A percentile compares a stretch with the other conserved stretches of the same genome.
These are phyloP conservation scores for Penicillium flavigenum DNA, from an alignment of 495 filamentous ascomycete species.

Conservation along the genomic window DNA sequence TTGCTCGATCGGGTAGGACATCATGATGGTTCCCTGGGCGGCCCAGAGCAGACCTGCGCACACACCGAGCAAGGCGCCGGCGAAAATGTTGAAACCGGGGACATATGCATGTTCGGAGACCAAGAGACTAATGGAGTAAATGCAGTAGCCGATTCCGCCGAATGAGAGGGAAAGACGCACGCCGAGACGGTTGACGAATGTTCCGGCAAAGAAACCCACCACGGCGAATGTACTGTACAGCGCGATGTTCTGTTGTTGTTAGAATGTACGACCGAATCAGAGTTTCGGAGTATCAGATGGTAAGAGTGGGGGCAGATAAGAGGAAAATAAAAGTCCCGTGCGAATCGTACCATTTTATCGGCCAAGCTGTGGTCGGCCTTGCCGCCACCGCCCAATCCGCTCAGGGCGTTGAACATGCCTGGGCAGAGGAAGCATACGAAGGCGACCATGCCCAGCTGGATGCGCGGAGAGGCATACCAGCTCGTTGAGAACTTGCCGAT, in stretches of 20 bases:
- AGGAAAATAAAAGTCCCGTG: neutral
- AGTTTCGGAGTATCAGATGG: neutral
- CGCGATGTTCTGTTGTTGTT: constrained; percentile 45
- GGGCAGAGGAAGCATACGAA: constrained; percentile 83
- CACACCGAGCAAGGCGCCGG: constrained; percentile 48
- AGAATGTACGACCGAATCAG: neutral
- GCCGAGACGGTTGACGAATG: constrained; percentile 48
- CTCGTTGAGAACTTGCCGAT: constrained; percentile 49
- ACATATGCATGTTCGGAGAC: constrained; percentile 71
- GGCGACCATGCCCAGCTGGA: constrained; percentile 47
- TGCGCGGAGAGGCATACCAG: constrained; percentile 74
- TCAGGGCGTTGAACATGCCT: constrained; percentile 73
- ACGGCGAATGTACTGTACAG: constrained; percentile 61
- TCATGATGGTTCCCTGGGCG: constrained; percentile 55
- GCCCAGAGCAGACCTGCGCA: constrained; percentile 52
- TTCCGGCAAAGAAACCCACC: constrained; percentile 55
- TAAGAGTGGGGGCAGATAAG: constrained; percentile 1
- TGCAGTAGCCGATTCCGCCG: constrained; percentile 47
- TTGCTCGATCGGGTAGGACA: constrained; percentile 49
- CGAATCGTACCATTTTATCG: constrained; percentile 39
- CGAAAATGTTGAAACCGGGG: constrained; percentile 71
- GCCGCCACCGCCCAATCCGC: constrained; percentile 55
- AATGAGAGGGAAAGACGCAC: constrained; percentile 43
- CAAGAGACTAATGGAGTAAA: constrained; percentile 47
- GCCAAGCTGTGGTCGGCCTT: constrained; percentile 41